Percentiles rank a stretch among this genome's conserved stretches.
phyloP scores from a whole-genome alignment of 345 rosid species.

The Acer campestre region DNA sequence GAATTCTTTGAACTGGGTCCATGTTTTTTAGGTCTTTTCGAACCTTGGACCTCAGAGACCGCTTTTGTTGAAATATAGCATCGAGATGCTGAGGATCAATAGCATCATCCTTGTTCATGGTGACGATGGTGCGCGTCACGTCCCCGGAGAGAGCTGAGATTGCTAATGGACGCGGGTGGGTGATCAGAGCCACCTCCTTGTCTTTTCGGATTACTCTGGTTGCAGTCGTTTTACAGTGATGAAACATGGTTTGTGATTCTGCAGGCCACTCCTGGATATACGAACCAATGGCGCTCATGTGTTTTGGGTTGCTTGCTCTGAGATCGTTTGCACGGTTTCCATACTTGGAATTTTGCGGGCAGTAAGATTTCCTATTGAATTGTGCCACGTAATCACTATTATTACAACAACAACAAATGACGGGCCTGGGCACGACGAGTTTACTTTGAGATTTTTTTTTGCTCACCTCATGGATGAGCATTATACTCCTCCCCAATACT shows the following conservation, averaged over 20 bases:
- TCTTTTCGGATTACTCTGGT: not conserved
- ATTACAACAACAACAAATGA: too few species aligned
- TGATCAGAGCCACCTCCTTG: not conserved
- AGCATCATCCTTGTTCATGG: not conserved
- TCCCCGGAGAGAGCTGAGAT: not conserved
- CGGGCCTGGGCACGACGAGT: too few species aligned
- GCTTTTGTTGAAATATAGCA: conserved; percentile 16
- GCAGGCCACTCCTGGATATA: not conserved
- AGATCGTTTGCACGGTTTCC: not conserved
- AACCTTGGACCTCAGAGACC: conserved; percentile 16
- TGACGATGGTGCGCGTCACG: not conserved
- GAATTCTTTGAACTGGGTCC: conserved; percentile 21
- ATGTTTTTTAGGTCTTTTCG: conserved; percentile 20
- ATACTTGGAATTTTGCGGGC: not conserved
- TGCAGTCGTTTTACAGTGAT: conserved; percentile 6
- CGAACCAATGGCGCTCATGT: conserved; percentile 7
- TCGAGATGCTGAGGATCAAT: conserved; percentile 16
- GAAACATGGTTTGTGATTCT: conserved; percentile 4
- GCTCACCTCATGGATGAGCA: too few species aligned
- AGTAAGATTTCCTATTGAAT: not conserved
- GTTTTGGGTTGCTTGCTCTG: not conserved
- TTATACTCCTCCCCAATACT: too few species aligned
- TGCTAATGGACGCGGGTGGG: not conserved
- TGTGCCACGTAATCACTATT: not conserved
- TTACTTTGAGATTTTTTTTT: too few species aligned